These are phyloP conservation scores for Polysphondylium violaceum DNA, from an alignment of 78 protist species.

Conservation along the genomic window DNA sequence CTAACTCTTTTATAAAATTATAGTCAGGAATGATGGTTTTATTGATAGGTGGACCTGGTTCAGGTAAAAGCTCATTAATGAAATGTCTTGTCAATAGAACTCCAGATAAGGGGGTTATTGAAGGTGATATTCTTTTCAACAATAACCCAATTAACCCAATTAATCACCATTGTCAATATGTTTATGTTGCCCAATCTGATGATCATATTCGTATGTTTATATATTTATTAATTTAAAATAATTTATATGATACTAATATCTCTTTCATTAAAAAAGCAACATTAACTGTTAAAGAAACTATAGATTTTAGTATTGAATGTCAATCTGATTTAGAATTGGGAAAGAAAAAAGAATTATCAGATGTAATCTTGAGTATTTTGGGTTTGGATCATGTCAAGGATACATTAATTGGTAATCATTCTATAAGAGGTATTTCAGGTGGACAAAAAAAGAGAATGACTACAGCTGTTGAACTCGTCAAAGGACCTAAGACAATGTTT, in stretches of 20 bases:
- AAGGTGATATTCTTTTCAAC: constrained; percentile 38
- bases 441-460: constrained; percentile 93
- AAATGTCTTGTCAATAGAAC: constrained; percentile 44
- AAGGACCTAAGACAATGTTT: constrained; percentile 59
- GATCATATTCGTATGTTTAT: constrained; percentile 44
- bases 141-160: constrained; percentile 13
- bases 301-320: constrained; percentile 67
- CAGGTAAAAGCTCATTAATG: constrained; percentile 45
- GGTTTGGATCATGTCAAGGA: constrained; percentile 83
- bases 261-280: constrained; percentile 19
- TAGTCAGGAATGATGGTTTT: constrained; percentile 74
- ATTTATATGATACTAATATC: no score
- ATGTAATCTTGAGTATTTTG: constrained; percentile 46
- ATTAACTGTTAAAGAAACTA: constrained; percentile 73
- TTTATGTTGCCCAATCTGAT: constrained; percentile 40
- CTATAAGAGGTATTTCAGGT: constrained; percentile 93
- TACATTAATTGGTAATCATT: constrained; percentile 85
- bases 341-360: constrained; percentile 2
- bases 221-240: background rate
- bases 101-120: constrained; percentile 29
- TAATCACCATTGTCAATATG: constrained; percentile 15
- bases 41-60: constrained; percentile 47
- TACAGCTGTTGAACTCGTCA: constrained; percentile 86
- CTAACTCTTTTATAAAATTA: background rate
- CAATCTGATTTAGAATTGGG: constrained; percentile 33